Conservation (phyloP, 176 grass and related monocot genomes). For the Eremochloa ophiuroides region DNA sequence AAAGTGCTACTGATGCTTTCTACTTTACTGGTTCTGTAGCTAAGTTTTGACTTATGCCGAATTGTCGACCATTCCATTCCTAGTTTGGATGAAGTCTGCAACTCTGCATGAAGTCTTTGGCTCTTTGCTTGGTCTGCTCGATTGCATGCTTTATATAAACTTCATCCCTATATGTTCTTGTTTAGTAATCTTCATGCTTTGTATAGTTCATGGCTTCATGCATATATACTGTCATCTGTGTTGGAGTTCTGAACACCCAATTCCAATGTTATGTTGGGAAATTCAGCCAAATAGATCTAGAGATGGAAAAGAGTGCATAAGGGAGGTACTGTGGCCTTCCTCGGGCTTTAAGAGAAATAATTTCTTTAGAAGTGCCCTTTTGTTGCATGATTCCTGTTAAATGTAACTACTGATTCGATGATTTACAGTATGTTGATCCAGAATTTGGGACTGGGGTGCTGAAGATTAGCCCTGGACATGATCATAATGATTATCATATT, state of each 20-base stretch:
- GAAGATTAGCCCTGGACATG: constrained; percentile 99
- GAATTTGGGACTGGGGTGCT: constrained; percentile 98
- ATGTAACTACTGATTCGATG: constrained; percentile 29
- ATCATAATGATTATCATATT: constrained; percentile 99
- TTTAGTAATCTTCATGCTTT: constrained; percentile 5
- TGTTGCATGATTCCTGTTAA: constrained; percentile 9
- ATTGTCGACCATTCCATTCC: background rate
- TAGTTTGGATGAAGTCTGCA: background rate
- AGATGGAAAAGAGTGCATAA: constrained; percentile 13
- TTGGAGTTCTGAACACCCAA: background rate
- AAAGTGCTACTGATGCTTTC: constrained; percentile 23
- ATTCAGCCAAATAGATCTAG: constrained; percentile 3
- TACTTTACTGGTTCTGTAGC: background rate
- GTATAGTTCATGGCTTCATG: background rate
- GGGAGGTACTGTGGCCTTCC: background rate
- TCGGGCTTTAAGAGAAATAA: background rate
- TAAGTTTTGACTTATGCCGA: background rate
- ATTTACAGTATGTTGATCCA: constrained; percentile 91
- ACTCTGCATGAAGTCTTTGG: constrained; percentile 4
- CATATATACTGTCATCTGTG: background rate
- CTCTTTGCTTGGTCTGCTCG: background rate
- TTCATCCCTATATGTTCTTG: background rate
- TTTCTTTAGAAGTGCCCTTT: background rate
- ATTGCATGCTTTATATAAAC: background rate
- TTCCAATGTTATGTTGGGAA: constrained; percentile 6